These are phyloP conservation scores for Aspergillus persii DNA, from an alignment of 2,329 filamentous ascomycete species.

Conservation along the genomic window DNA sequence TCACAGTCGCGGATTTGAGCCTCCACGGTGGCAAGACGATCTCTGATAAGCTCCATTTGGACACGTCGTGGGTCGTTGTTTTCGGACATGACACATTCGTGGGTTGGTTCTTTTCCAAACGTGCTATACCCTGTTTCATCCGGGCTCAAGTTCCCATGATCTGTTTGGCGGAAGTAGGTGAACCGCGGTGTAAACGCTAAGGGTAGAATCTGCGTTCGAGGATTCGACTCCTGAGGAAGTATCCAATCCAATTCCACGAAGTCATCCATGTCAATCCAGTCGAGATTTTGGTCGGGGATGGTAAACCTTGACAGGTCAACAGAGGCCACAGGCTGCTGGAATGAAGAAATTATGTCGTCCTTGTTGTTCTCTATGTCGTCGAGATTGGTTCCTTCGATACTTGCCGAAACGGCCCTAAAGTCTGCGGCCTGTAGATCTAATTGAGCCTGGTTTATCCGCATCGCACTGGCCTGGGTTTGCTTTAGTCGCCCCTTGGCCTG, in stretches of 20 bases:
- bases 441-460: conserved; percentile 94
- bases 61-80: conserved; percentile 86
- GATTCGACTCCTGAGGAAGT: conserved; percentile 81
- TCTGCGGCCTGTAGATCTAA: conserved; percentile 89
- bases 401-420: conserved; percentile 88
- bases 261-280: conserved; percentile 99
- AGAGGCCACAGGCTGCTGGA: conserved; percentile 51
- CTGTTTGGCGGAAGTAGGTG: conserved; percentile 95
- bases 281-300: conserved; percentile 91
- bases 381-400: conserved; percentile 74
- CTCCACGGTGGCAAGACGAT: conserved; percentile 74
- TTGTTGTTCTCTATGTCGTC: conserved; percentile 65
- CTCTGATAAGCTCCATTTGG: conserved; percentile 79
- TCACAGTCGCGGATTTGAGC: conserved; percentile 75
- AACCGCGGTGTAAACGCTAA: conserved; percentile 90
- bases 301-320: conserved; percentile 79
- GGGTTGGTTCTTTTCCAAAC: conserved; percentile 90
- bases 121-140: conserved; percentile 80
- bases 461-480: conserved; percentile 79
- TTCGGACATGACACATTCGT: conserved; percentile 91
- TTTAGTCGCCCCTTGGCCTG: conserved; percentile 73
- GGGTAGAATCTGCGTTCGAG: conserved; percentile 90
- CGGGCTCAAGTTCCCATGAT: conserved; percentile 73
- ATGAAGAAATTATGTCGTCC: conserved; percentile 60
- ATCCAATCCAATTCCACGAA: conserved; percentile 99